Base-by-base conservation (phyloP, 2,329 filamentous ascomycete species). In the Verticillium albo-atrum region DNA sequence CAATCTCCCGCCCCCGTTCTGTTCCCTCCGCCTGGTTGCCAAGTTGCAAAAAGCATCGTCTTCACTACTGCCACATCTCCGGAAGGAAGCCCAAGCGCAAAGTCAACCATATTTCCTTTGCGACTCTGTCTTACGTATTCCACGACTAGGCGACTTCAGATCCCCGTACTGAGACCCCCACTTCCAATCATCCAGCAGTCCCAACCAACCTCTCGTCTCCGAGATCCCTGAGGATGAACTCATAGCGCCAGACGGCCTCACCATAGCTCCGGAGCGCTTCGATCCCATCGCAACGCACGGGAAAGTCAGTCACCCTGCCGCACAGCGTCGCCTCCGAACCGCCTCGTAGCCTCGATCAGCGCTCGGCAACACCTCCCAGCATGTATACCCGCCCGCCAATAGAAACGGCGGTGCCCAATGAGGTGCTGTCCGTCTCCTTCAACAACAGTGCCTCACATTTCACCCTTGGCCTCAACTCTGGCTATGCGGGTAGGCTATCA, bases 371-470 rank as follows among this genome's bases (percentile, higher is more conserved):
- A 12, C 15, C 5, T 37, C 17, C 56, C 70, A 78, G 62, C 57
- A 99, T 98, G 95, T 95, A 98, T 73, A 96, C 92, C 51, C 85
- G 94, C 61, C 90, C 89, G 57, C 86, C 90, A 59, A 91, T 98
- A 70, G 92, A 96, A 77, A 86, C 87, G 56, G 87, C 90, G 20
- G 83, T 82, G 51, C 86, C 88, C 58, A 89, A 90, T 4, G 84
- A 88, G 62, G 93, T 92, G 12, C 83, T 97, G 37, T 96, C 91
- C 15, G 86, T 89, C 53, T 86, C 90, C 9, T 97, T 97, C 78
- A 98, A 97, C 71, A 83, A 86, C 68, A 91, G 95, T 72, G 85
- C 85, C 65, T 93, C 86, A 67, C 93, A 89, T 70, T 98, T 98
- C 74, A 85, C 92, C 27, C 90, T 96, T 30, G 95, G 92, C 9